Conservation (phyloP, 768 basidiomycete species). For the Pleurotus citrinopileatus region DNA sequence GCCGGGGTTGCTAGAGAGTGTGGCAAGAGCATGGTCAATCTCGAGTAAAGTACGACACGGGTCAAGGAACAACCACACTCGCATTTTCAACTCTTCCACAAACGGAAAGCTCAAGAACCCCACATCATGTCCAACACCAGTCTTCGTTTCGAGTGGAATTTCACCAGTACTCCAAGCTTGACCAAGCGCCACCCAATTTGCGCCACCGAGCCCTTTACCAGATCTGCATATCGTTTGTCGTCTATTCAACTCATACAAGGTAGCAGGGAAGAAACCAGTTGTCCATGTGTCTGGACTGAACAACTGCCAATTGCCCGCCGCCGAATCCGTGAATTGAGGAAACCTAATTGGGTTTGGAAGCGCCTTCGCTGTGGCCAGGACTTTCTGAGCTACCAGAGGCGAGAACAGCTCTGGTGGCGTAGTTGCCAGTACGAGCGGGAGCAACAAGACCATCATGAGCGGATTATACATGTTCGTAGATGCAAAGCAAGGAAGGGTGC, state of each 20-base stretch:
- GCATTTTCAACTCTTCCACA: slow-evolving; percentile 58
- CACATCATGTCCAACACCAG: slow-evolving; percentile 61
- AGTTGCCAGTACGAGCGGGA: slow-evolving; percentile 9
- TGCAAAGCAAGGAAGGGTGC: not conserved
- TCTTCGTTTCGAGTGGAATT: slow-evolving; percentile 45
- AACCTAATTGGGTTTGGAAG: slow-evolving; percentile 43
- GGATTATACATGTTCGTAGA: not conserved
- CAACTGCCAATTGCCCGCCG: slow-evolving; percentile 47
- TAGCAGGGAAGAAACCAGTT: slow-evolving; percentile 64
- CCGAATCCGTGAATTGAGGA: slow-evolving; percentile 58
- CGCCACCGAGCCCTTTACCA: slow-evolving; percentile 33
- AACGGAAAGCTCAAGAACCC: slow-evolving; percentile 74
- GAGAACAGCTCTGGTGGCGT: slow-evolving; percentile 56
- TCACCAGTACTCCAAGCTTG: slow-evolving; percentile 49
- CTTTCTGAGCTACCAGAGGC: slow-evolving; percentile 53
- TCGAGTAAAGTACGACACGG: not conserved
- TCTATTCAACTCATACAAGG: slow-evolving; percentile 56
- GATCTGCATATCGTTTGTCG: slow-evolving; percentile 47
- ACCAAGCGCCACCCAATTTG: slow-evolving; percentile 58
- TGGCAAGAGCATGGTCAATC: not conserved
- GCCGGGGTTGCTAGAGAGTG: slow-evolving; percentile 44
- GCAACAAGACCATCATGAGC: not conserved
- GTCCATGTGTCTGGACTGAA: slow-evolving; percentile 63
- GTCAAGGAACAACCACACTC: slow-evolving; percentile 22
- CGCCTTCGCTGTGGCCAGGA: slow-evolving; percentile 50